Conservation (phyloP, 805 yeast species). For the Cyberlindnera euphorbiae region DNA sequence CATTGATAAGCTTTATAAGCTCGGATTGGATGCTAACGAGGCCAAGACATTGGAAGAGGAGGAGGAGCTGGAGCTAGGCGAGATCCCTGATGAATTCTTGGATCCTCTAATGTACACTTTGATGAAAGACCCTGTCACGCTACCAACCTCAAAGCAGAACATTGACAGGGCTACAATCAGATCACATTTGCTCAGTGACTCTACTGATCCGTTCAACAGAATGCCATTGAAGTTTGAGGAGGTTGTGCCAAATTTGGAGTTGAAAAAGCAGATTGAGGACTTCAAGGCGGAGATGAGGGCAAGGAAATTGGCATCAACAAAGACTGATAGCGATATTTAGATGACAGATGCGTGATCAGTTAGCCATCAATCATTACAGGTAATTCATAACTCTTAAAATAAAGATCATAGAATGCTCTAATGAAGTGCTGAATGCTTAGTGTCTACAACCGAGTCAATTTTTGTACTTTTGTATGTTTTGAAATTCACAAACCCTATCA, state of each 20-base stretch:
- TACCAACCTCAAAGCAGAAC: constrained; percentile 80
- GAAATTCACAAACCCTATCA: constrained; percentile 22
- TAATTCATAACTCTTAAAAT: too few species aligned
- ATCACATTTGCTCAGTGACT: constrained; percentile 88
- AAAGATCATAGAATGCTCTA: too few species aligned
- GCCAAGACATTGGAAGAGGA: constrained; percentile 62
- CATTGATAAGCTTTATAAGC: constrained; percentile 38
- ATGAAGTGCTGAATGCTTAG: too few species aligned
- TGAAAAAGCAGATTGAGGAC: constrained; percentile 54
- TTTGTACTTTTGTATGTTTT: too few species aligned
- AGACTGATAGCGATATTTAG: constrained; percentile 3
- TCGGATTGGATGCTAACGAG: constrained; percentile 62
- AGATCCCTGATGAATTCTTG: constrained; percentile 91
- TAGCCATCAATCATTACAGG: neutral
- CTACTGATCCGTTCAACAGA: constrained; percentile 97
- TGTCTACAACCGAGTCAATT: too few species aligned
- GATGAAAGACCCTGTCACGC: constrained; percentile 94
- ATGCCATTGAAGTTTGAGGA: constrained; percentile 87
- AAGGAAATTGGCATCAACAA: too few species aligned
- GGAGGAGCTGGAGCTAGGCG: constrained; percentile 86
- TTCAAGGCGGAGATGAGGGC: constrained; percentile 27
- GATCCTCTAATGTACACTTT: constrained; percentile 96
- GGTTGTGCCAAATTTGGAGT: constrained; percentile 70
- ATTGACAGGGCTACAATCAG: constrained; percentile 91
- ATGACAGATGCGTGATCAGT: constrained; percentile 12